A percentile compares a stretch with the other conserved stretches of the same genome.
phyloP scores from a whole-genome alignment of 192 early-diverging fungal genomes.

The Backusella morwellensis region DNA sequence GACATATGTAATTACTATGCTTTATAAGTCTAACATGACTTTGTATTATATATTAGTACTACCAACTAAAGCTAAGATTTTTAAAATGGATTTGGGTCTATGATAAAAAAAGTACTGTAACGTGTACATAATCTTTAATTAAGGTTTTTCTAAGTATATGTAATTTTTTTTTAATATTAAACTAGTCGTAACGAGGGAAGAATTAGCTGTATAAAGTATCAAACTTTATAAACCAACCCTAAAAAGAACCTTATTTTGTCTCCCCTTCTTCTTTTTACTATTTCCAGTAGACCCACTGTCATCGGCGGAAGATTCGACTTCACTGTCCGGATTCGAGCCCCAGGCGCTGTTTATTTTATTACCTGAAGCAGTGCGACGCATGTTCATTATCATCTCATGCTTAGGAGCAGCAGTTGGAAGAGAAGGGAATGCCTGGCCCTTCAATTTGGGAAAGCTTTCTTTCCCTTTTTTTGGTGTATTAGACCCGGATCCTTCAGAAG shows the following conservation, averaged over 20 bases:
- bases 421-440: slow-evolving; percentile 26
- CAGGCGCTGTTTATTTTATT: not conserved
- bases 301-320: not conserved
- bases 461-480: not conserved
- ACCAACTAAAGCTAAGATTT: not conserved
- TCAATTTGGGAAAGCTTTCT: slow-evolving; percentile 1
- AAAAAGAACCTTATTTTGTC: slow-evolving; percentile 8
- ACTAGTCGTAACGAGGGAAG: not conserved
- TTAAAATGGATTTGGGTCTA: not conserved
- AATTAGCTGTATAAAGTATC: not conserved
- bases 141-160: not conserved
- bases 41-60: not conserved
- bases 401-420: slow-evolving; percentile 28
- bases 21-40: not conserved
- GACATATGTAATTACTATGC: not conserved
- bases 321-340: not conserved
- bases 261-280: slow-evolving; percentile 9
- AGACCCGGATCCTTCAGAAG: not conserved
- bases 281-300: not conserved
- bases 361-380: slow-evolving; percentile 21
- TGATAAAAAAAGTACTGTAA: not conserved
- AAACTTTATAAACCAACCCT: slow-evolving; percentile 9
- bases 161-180: not conserved
- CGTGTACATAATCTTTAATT: slow-evolving; percentile 1
- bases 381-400: slow-evolving; percentile 21